These are phyloP conservation scores for Glycyrrhiza uralensis DNA, from an alignment of 306 rosid species.

Conservation along the genomic window DNA sequence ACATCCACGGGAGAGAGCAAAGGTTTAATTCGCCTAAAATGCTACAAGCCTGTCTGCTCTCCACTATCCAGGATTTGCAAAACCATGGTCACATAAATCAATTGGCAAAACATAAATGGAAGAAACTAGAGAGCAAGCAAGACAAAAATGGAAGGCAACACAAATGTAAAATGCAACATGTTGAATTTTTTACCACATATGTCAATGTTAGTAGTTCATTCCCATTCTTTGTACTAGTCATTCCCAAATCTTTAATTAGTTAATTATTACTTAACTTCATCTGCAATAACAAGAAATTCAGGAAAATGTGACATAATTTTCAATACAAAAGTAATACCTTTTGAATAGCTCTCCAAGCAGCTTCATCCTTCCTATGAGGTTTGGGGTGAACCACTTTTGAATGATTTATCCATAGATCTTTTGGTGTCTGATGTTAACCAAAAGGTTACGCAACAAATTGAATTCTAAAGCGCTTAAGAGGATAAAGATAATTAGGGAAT, in stretches of 20 bases:
- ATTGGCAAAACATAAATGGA: background rate
- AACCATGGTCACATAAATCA: conserved; percentile 33
- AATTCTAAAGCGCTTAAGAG: conserved; percentile 15
- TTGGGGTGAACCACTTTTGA: conserved; percentile 84
- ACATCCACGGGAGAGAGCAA: too few relatives aligned
- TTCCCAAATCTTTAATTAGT: conserved; percentile 5
- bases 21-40: conserved; percentile 84
- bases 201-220: background rate
- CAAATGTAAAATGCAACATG: too few relatives aligned
- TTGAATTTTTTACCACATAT: background rate
- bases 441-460: conserved; percentile 19
- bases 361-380: conserved; percentile 79
- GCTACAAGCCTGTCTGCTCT: conserved; percentile 74
- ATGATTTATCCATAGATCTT: conserved; percentile 91
- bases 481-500: background rate
- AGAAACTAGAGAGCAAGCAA: too few relatives aligned
- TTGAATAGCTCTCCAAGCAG: conserved; percentile 76
- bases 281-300: background rate
- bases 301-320: background rate
- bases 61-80: conserved; percentile 75
- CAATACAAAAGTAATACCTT: conserved; percentile 44
- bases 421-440: conserved; percentile 70
- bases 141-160: too few relatives aligned
- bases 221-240: background rate
- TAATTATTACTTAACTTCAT: background rate